Percentiles rank a stretch among this genome's conserved stretches.
Conservation (phyloP, 2,329 filamentous ascomycete genomes). For the Aspergillus intermedius region DNA sequence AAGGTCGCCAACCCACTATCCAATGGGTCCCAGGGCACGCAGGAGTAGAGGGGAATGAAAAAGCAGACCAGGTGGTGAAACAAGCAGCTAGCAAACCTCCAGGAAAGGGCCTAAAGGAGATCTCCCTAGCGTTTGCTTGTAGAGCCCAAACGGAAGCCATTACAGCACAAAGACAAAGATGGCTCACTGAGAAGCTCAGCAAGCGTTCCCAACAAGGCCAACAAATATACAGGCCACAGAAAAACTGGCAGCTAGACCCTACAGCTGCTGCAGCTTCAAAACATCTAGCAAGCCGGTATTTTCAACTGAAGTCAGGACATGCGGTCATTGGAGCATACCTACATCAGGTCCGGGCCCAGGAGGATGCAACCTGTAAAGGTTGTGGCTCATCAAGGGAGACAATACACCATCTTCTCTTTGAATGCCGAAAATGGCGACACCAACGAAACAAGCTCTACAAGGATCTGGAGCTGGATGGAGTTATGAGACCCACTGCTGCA, state of each 20-base stretch:
- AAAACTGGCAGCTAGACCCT: neutral
- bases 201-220: neutral
- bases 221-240: neutral
- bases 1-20: neutral
- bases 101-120: no score
- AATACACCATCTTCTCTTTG: neutral
- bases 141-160: no score
- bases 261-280: neutral
- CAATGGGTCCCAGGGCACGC: conserved; percentile 3
- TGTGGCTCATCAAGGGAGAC: neutral
- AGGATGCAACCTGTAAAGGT: neutral
- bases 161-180: no score
- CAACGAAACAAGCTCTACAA: neutral
- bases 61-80: conserved; percentile 4
- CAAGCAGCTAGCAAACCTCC: neutral
- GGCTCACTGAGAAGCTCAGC: no score
- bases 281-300: neutral
- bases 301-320: neutral
- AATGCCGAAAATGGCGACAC: neutral
- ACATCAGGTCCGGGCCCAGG: neutral
- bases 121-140: no score
- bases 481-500: neutral
- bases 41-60: conserved; percentile 3
- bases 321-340: neutral
- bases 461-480: neutral